Conservation (phyloP, 164 flowering plant species). For the Malania oleifera region DNA sequence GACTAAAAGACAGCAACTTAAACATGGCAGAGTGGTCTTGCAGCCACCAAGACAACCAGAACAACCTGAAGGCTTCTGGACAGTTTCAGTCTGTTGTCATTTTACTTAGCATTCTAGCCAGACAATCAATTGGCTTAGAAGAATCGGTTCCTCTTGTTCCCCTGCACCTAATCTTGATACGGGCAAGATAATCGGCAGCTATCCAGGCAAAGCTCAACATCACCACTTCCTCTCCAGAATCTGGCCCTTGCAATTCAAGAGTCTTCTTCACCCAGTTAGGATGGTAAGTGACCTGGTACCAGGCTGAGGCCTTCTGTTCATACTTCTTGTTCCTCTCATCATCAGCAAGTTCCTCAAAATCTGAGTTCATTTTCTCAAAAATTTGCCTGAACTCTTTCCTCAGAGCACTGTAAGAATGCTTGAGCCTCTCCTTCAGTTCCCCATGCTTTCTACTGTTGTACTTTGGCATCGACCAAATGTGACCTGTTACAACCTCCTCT, state of each 20-base stretch:
- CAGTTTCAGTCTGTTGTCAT: constrained; percentile 18
- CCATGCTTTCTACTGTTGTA: constrained; percentile 66
- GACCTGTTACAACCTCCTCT: constrained; percentile 91
- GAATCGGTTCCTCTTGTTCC: constrained; percentile 22
- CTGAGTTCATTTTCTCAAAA: constrained; percentile 50
- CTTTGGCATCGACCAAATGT: constrained; percentile 88
- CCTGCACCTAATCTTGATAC: constrained; percentile 54
- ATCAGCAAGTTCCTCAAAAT: constrained; percentile 30
- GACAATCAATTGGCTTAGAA: constrained; percentile 54
- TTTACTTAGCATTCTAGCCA: constrained; percentile 44
- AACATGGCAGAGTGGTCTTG: constrained; percentile 75
- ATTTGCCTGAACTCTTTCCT: constrained; percentile 58
- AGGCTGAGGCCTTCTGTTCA: constrained; percentile 88
- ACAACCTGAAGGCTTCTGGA: not conserved
- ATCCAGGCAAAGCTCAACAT: constrained; percentile 93
- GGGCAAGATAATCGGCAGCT: constrained; percentile 77
- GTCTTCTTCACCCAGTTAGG: constrained; percentile 59
- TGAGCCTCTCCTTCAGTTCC: constrained; percentile 78
- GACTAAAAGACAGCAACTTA: no score
- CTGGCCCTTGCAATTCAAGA: constrained; percentile 36
- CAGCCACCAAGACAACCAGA: constrained; percentile 12
- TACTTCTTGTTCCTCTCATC: constrained; percentile 52
- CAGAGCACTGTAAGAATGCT: constrained; percentile 58
- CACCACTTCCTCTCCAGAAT: constrained; percentile 17
- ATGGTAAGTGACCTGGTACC: constrained; percentile 92